phyloP scores from a whole-genome alignment of 768 basidiomycete species.

The Dendrothele bispora region DNA sequence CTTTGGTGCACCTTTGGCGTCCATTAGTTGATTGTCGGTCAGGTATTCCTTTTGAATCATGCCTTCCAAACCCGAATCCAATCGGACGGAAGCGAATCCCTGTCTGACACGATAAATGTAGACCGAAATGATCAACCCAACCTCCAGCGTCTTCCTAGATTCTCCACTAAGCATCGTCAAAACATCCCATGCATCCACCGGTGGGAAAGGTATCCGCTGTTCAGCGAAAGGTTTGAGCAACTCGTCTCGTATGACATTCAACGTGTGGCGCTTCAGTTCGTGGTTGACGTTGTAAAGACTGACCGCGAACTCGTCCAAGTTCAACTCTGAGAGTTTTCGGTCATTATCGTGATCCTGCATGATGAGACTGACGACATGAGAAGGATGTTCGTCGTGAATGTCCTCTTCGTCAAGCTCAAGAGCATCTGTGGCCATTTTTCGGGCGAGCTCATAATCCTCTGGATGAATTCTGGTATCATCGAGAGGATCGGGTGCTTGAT shows the following conservation, averaged over 20 bases:
- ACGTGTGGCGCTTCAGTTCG: conserved; percentile 85
- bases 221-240: conserved; percentile 81
- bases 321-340: conserved; percentile 84
- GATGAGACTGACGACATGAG: conserved; percentile 81
- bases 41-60: conserved; percentile 63
- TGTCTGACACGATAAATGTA: conserved; percentile 57
- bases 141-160: conserved; percentile 71
- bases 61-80: conserved; percentile 95
- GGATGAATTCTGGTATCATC: conserved; percentile 96
- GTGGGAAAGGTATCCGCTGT: conserved; percentile 59
- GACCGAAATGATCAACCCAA: conserved; percentile 82
- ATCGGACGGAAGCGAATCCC: conserved; percentile 58
- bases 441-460: conserved; percentile 95
- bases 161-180: conserved; percentile 96
- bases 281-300: conserved; percentile 83
- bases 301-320: conserved; percentile 93
- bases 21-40: no score
- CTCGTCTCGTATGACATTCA: conserved; percentile 88
- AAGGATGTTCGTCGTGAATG: conserved; percentile 88
- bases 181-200: conserved; percentile 75
- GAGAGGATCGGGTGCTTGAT: conserved; percentile 80
- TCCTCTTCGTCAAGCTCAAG: conserved; percentile 98
- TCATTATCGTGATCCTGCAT: conserved; percentile 81
- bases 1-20: conserved; percentile 43
- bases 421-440: conserved; percentile 98